phyloP scores from a whole-genome alignment of 805 yeast species.

The Yarrowia bubula region DNA sequence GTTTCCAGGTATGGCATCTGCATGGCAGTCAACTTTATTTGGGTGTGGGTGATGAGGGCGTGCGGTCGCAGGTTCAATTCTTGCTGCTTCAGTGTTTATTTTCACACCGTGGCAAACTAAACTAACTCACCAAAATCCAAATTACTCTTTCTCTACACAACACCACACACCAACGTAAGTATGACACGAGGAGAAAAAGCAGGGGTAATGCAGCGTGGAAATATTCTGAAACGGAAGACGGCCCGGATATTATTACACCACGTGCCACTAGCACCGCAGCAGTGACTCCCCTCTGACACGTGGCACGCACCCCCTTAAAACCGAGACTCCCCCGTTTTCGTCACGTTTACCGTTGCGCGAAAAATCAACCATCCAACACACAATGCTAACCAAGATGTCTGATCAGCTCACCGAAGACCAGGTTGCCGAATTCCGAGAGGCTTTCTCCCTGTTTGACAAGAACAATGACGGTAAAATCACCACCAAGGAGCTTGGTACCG shows the following conservation, averaged over 20 bases:
- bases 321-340: not conserved
- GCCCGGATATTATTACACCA: not conserved
- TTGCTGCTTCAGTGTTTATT: not conserved
- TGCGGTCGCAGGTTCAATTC: not conserved
- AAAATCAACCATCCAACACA: not conserved
- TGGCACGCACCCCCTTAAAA: slow-evolving; percentile 20
- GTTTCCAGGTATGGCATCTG: slow-evolving; percentile 11
- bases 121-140: slow-evolving; percentile 20
- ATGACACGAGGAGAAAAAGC: not conserved
- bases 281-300: slow-evolving; percentile 5
- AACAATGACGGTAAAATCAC: slow-evolving; percentile 97
- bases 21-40: not conserved
- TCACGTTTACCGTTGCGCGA: not conserved
- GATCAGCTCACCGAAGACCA: slow-evolving; percentile 92
- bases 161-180: slow-evolving; percentile 26
- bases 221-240: not conserved
- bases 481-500: slow-evolving; percentile 93
- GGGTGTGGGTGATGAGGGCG: not conserved
- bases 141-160: slow-evolving; percentile 16
- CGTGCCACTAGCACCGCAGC: not conserved
- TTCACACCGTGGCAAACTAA: slow-evolving; percentile 15
- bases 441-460: slow-evolving; percentile 93
- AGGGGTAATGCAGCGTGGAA: slow-evolving; percentile 12
- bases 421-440: slow-evolving; percentile 95
- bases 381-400: slow-evolving; percentile 37